A percentile compares a stretch with the other conserved stretches of the same genome.
Evolutionary conservation across 768 basidiomycete species (phyloP).

Genomic region (Mycena galericulata): DNA sequence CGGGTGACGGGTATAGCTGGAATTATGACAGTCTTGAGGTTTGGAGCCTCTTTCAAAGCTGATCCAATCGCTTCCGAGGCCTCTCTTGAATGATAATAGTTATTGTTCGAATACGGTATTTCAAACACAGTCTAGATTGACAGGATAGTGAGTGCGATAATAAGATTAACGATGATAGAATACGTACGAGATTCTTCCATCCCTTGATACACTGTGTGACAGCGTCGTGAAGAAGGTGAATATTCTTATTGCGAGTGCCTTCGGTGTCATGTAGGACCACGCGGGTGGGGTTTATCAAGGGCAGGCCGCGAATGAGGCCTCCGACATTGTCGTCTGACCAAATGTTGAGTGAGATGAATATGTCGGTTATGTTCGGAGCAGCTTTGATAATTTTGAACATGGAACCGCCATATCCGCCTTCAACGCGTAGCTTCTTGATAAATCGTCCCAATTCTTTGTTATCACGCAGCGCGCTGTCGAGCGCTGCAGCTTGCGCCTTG

Average conservation of each 20-base stretch:
- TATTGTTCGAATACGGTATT: not conserved
- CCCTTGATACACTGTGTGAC: conserved; percentile 3
- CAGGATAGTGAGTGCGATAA: not conserved
- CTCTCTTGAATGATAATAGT: not conserved
- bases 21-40: conserved; percentile 6
- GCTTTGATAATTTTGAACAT: conserved; percentile 20
- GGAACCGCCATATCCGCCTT: conserved; percentile 21
- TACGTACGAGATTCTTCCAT: conserved; percentile 24
- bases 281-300: conserved; percentile 26
- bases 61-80: not conserved
- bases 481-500: conserved; percentile 21
- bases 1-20: not conserved
- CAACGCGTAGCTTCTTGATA: conserved; percentile 26
- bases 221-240: not conserved
- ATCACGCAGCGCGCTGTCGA: not conserved
- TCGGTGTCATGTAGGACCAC: conserved; percentile 21
- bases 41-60: conserved; percentile 1
- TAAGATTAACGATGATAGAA: no score
- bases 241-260: not conserved
- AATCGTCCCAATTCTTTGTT: conserved; percentile 15
- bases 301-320: conserved; percentile 24
- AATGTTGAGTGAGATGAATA: conserved; percentile 18
- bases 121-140: conserved; percentile 15
- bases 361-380: conserved; percentile 17
- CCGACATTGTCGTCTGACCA: conserved; percentile 30